Conservation (phyloP, 352 stramenopile genomes). For the Globisporangium irregulare region DNA sequence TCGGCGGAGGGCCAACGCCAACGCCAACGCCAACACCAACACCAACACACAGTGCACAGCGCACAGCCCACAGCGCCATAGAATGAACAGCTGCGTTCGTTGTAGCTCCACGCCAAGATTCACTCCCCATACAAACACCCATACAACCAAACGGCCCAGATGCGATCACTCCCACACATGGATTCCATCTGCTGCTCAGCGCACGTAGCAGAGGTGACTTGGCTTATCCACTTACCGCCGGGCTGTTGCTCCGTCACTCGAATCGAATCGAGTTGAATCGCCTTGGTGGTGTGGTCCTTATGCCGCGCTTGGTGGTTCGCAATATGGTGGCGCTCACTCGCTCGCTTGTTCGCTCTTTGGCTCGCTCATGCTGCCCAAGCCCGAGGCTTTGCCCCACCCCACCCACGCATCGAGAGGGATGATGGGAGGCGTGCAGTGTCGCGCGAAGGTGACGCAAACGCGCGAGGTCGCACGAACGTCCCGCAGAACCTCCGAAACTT, state of each 20-base stretch:
- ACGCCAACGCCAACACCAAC: too few relatives aligned
- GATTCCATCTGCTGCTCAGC: not conserved
- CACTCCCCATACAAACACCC: conserved; percentile 24
- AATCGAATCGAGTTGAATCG: not conserved
- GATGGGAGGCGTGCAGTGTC: conserved; percentile 4
- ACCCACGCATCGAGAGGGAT: not conserved
- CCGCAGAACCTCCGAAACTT: conserved; percentile 9
- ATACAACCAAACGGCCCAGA: conserved; percentile 11
- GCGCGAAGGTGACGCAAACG: conserved; percentile 15
- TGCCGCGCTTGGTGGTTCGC: conserved; percentile 9
- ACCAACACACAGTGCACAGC: not conserved
- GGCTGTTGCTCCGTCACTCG: not conserved
- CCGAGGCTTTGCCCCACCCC: not conserved
- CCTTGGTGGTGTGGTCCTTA: not conserved
- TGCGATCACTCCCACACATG: not conserved
- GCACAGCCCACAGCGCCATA: not conserved
- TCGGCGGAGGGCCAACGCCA: not conserved
- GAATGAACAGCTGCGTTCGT: conserved; percentile 15
- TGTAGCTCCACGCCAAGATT: conserved; percentile 12
- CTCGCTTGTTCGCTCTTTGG: not conserved
- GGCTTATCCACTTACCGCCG: not conserved
- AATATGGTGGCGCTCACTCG: conserved; percentile 6
- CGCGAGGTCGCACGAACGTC: not conserved
- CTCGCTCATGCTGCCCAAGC: not conserved
- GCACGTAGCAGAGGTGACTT: not conserved